Evolutionary conservation across 106 monocot species (phyloP).

Genomic region (Dendrobium chrysotoxum): DNA sequence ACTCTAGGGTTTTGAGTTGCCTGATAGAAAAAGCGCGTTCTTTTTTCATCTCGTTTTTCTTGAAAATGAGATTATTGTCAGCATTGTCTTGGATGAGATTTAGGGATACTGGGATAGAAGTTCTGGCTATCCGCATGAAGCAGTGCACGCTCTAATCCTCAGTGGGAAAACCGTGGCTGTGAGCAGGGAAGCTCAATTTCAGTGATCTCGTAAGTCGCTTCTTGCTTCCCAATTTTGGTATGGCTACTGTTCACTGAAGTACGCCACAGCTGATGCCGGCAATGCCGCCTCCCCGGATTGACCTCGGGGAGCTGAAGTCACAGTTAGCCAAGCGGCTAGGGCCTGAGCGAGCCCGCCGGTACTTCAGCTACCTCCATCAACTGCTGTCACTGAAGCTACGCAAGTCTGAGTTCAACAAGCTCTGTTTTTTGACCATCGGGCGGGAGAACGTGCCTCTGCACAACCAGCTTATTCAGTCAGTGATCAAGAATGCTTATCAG

Average conservation of each 20-base stretch:
- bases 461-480: slow-evolving; percentile 48
- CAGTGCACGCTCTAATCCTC: background rate
- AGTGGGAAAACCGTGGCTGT: background rate
- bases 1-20: slow-evolving; percentile 5
- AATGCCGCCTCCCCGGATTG: slow-evolving; percentile 18
- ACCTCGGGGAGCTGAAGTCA: slow-evolving; percentile 43
- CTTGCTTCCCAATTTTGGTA: background rate
- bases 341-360: slow-evolving; percentile 28
- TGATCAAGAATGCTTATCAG: slow-evolving; percentile 49
- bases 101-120: background rate
- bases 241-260: background rate
- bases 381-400: slow-evolving; percentile 46
- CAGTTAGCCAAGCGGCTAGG: slow-evolving; percentile 36
- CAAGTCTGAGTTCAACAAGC: slow-evolving; percentile 51
- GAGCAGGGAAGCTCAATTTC: background rate
- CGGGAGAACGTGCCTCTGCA: slow-evolving; percentile 43
- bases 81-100: background rate
- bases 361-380: slow-evolving; percentile 34
- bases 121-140: background rate
- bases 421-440: slow-evolving; percentile 36
- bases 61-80: background rate
- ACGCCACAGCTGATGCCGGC: slow-evolving; percentile 5
- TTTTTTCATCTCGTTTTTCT: background rate
- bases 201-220: background rate
- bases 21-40: background rate